phyloP scores from a whole-genome alignment of 2,329 filamentous ascomycete species.

The Bisporella sp. region DNA sequence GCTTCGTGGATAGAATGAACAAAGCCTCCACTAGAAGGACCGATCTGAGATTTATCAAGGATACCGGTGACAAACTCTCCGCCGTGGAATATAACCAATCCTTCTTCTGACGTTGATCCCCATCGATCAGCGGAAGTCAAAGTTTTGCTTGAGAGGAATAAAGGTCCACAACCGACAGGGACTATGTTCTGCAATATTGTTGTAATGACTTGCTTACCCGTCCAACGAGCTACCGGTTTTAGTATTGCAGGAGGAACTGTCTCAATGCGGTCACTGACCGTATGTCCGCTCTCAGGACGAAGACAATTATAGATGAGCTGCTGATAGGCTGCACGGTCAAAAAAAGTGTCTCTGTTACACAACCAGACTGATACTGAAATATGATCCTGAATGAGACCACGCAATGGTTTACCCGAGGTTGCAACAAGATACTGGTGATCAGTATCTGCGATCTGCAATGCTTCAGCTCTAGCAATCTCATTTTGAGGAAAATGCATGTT shows the following conservation, averaged over 20 bases:
- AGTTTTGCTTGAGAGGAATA: conserved; percentile 74
- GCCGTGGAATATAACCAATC: conserved; percentile 71
- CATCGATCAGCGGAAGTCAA: conserved; percentile 74
- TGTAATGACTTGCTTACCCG: conserved; percentile 91
- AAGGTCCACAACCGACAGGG: conserved; percentile 65
- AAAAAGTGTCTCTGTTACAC: conserved; percentile 87
- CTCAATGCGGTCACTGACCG: conserved; percentile 72
- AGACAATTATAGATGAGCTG: conserved; percentile 89
- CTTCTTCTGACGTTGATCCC: conserved; percentile 72
- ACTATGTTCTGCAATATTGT: conserved; percentile 90
- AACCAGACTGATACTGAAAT: conserved; percentile 90
- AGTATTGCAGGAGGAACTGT: conserved; percentile 74
- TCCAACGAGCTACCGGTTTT: conserved; percentile 80
- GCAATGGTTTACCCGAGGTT: conserved; percentile 85
- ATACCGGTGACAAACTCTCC: conserved; percentile 88
- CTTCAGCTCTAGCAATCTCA: conserved; percentile 87
- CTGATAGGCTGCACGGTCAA: conserved; percentile 81
- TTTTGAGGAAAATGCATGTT: conserved; percentile 99
- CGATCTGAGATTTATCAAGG: conserved; percentile 92
- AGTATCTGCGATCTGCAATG: conserved; percentile 87
- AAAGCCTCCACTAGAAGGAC: conserved; percentile 77
- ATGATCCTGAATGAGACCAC: conserved; percentile 97
- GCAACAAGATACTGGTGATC: conserved; percentile 95
- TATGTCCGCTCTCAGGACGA: conserved; percentile 84
- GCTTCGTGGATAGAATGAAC: conserved; percentile 91